phyloP scores from a whole-genome alignment of 306 rosid genomes.

The Begonia fuchsioides region DNA sequence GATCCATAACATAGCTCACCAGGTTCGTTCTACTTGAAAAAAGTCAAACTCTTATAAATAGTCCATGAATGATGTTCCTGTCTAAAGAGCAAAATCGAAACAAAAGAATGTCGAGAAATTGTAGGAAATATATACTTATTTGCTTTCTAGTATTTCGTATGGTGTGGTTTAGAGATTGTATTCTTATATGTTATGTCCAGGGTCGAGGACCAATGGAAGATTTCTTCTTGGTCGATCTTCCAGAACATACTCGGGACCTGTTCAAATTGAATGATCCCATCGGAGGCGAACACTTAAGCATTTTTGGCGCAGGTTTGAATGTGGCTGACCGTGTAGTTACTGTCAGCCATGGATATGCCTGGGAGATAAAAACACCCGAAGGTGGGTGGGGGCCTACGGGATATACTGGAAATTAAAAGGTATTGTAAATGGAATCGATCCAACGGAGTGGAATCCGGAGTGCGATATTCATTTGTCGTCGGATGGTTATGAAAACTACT shows the following conservation, averaged over 20 bases:
- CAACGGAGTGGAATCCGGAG: slow-evolving; percentile 70
- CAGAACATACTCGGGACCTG: slow-evolving; percentile 54
- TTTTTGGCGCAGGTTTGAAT: slow-evolving; percentile 91
- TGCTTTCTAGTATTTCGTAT: too few relatives aligned
- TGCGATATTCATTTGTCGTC: slow-evolving; percentile 49
- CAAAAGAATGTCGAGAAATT: too few relatives aligned
- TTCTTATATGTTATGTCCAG: too few relatives aligned
- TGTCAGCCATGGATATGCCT: slow-evolving; percentile 85
- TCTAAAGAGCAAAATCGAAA: too few relatives aligned
- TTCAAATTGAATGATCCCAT: slow-evolving; percentile 64
- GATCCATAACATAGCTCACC: slow-evolving; percentile 97
- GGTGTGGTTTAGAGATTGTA: too few relatives aligned
- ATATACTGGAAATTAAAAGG: slow-evolving; percentile 82
- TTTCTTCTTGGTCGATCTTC: slow-evolving; percentile 43
- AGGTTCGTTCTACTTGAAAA: slow-evolving; percentile 31
- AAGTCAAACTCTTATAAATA: neutral
- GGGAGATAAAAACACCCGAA: slow-evolving; percentile 77
- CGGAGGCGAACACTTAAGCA: slow-evolving; percentile 93
- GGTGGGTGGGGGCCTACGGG: slow-evolving; percentile 97
- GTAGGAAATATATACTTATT: too few relatives aligned
- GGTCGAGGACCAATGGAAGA: slow-evolving; percentile 87
- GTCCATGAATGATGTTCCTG: too few relatives aligned
- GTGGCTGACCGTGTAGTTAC: slow-evolving; percentile 73
- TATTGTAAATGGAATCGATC: slow-evolving; percentile 86
- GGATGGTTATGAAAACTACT: slow-evolving; percentile 83